These are phyloP conservation scores for Paecilomyces sp. DNA, from an alignment of 2,329 filamentous ascomycete genomes.

Conservation along the genomic window DNA sequence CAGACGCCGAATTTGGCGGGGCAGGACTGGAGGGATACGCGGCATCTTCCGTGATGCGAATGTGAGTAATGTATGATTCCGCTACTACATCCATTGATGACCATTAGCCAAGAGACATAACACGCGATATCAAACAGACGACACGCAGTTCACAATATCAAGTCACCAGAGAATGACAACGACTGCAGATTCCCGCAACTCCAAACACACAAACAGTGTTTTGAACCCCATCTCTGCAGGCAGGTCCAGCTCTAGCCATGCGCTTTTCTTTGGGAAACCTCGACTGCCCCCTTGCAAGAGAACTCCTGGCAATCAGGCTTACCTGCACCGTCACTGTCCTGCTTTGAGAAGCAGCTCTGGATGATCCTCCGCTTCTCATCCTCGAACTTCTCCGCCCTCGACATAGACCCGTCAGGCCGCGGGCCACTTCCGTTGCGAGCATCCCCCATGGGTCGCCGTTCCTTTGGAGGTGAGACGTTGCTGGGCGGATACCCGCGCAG, in stretches of 20 bases:
- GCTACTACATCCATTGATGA: constrained; percentile 45
- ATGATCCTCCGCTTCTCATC: constrained; percentile 94
- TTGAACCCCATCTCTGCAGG: background rate
- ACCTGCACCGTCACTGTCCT: constrained; percentile 80
- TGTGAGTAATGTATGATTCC: constrained; percentile 97
- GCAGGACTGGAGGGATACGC: constrained; percentile 76
- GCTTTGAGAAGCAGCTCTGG: constrained; percentile 88
- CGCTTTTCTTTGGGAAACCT: background rate
- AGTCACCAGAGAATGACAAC: background rate
- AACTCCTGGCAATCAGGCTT: constrained; percentile 33
- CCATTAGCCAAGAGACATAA: constrained; percentile 11
- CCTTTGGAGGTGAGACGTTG: constrained; percentile 21
- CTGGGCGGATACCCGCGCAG: constrained; percentile 23
- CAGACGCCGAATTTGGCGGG: constrained; percentile 65
- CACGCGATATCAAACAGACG: background rate
- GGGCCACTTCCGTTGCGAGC: constrained; percentile 22
- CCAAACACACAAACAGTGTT: background rate
- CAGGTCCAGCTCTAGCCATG: background rate
- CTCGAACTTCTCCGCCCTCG: constrained; percentile 77
- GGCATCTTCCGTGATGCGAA: constrained; percentile 81
- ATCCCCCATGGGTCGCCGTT: constrained; percentile 25
- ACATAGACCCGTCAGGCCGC: constrained; percentile 24
- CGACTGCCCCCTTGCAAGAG: background rate
- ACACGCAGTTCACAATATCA: background rate
- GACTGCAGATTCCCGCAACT: background rate